Conservation (phyloP, 2,329 filamentous ascomycete genomes). For the Phialophora verrucosa region DNA sequence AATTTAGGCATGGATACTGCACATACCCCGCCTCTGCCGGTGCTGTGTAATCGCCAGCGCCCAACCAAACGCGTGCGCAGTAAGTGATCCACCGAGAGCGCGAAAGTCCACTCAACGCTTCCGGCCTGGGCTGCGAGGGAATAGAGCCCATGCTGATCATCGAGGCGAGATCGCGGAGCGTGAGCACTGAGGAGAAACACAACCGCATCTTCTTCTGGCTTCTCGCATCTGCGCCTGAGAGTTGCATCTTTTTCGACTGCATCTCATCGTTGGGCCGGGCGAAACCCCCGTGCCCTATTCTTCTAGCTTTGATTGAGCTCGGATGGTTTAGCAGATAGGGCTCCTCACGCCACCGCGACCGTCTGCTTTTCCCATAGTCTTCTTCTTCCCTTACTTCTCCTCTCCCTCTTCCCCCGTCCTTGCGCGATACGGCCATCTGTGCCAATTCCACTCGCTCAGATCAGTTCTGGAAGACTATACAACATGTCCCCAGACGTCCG, state of each 20-base stretch:
- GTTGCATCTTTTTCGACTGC: conserved; percentile 6
- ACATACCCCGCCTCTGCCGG: background rate
- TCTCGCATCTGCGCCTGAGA: conserved; percentile 7
- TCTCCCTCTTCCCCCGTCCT: conserved; percentile 19
- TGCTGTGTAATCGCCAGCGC: background rate
- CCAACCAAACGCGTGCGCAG: background rate
- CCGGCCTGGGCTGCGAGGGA: background rate
- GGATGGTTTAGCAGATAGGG: conserved; percentile 17
- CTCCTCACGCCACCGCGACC: conserved; percentile 9
- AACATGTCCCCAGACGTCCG: conserved; percentile 40
- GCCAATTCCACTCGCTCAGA: conserved; percentile 59
- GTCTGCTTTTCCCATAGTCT: conserved; percentile 2
- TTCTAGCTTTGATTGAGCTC: conserved; percentile 16
- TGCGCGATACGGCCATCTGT: conserved; percentile 53
- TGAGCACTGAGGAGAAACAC: background rate
- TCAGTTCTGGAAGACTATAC: conserved; percentile 29
- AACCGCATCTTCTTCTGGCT: background rate
- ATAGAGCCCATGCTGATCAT: background rate
- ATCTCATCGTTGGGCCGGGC: conserved; percentile 2
- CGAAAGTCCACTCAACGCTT: background rate
- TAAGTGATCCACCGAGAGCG: background rate
- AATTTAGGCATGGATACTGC: conserved; percentile 1
- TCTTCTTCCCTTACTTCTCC: conserved; percentile 15
- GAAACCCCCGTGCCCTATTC: conserved; percentile 10
- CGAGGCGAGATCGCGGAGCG: conserved; percentile 1